A percentile compares a stretch with the other conserved stretches of the same genome.
phyloP scores from a whole-genome alignment of 2,329 filamentous ascomycete species.

The Pseudogymnoascus sp. region DNA sequence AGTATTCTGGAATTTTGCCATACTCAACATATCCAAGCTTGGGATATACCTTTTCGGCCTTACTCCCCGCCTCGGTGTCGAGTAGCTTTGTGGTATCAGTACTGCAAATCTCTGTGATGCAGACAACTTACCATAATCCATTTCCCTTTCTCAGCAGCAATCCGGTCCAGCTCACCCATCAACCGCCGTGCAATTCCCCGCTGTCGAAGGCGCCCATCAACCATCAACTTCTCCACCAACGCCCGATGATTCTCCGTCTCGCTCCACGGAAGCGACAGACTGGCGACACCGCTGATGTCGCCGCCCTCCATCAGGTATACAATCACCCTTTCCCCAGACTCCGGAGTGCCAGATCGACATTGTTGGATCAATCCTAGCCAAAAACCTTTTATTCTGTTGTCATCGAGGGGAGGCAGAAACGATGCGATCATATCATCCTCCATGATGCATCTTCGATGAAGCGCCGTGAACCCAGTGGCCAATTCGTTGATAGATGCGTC shows the following conservation, averaged over 20 bases:
- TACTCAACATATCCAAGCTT: constrained; percentile 46
- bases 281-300: constrained; percentile 47
- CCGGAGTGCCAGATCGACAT: constrained; percentile 40
- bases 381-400: constrained; percentile 47
- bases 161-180: constrained; percentile 45
- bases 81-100: constrained; percentile 34
- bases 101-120: neutral
- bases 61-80: constrained; percentile 43
- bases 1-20: constrained; percentile 48
- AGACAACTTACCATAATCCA: constrained; percentile 44
- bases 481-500: neutral
- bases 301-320: constrained; percentile 38
- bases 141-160: constrained; percentile 41
- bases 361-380: constrained; percentile 36
- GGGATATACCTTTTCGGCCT: constrained; percentile 45
- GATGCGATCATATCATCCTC: constrained; percentile 47
- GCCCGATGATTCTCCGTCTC: constrained; percentile 51
- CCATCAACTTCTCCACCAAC: constrained; percentile 49
- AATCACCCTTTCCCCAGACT: constrained; percentile 40
- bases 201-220: constrained; percentile 42
- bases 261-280: constrained; percentile 41
- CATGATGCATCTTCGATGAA: constrained; percentile 52
- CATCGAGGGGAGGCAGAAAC: constrained; percentile 51
- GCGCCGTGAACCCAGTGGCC: constrained; percentile 46
- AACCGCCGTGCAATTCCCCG: constrained; percentile 44